These are phyloP conservation scores for Trifolium repens DNA, from an alignment of 306 rosid species.

Conservation along the genomic window DNA sequence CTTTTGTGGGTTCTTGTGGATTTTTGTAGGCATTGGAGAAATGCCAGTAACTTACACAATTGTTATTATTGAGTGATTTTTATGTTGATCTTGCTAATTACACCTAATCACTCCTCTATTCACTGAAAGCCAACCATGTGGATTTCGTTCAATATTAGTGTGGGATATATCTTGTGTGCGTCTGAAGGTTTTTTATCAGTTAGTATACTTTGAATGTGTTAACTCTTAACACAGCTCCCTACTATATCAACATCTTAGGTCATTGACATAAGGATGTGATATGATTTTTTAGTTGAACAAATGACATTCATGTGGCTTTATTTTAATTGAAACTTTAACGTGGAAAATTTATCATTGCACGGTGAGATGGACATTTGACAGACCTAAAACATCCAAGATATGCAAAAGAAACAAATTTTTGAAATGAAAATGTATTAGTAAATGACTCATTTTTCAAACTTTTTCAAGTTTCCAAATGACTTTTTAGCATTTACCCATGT, in stretches of 20 bases:
- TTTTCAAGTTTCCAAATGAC: too few relatives aligned
- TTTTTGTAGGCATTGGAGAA: constrained; percentile 2
- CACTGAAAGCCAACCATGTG: background rate
- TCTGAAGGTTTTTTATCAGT: background rate
- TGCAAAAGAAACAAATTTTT: too few relatives aligned
- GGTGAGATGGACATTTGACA: too few relatives aligned
- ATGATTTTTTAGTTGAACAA: too few relatives aligned
- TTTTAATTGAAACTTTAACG: background rate
- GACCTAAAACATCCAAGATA: too few relatives aligned
- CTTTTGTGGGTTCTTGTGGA: background rate
- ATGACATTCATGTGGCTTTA: background rate
- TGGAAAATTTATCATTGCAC: background rate
- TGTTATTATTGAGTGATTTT: background rate
- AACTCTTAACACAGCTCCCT: background rate
- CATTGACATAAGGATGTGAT: background rate
- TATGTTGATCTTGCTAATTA: background rate
- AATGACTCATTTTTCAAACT: too few relatives aligned
- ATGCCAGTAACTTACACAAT: background rate
- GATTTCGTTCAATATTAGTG: background rate
- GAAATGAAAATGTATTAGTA: too few relatives aligned
- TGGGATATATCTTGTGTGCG: background rate
- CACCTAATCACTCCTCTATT: background rate
- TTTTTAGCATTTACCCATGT: too few relatives aligned
- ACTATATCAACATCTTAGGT: background rate
- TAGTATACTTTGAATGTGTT: background rate